A percentile compares a stretch with the other conserved stretches of the same genome.
Evolutionary conservation across 169 alveolate genomes (phyloP).

Genomic region (Plasmodium inui): DNA sequence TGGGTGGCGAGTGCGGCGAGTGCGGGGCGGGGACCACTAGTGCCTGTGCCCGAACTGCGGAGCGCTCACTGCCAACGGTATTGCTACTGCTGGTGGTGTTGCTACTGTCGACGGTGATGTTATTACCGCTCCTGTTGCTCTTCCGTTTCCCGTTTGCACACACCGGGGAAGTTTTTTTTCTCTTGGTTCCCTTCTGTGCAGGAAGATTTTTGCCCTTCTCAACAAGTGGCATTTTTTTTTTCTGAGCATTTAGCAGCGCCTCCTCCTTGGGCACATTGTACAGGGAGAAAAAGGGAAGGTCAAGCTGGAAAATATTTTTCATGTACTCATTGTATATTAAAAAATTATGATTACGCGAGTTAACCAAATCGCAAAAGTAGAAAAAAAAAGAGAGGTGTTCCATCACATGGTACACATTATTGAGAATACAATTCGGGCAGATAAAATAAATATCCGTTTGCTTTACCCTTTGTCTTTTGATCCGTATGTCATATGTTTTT

Average conservation of each 20-base stretch:
- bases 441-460: conserved; percentile 61
- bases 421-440: conserved; percentile 22
- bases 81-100: too few relatives aligned
- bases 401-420: conserved; percentile 12
- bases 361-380: conserved; percentile 17
- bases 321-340: conserved; percentile 20
- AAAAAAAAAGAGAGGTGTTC: conserved; percentile 15
- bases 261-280: conserved; percentile 16
- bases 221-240: conserved; percentile 13
- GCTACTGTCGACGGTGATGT: background rate
- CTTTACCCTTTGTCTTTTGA: conserved; percentile 59
- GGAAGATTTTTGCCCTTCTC: conserved; percentile 6
- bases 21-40: background rate
- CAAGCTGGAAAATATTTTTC: background rate
- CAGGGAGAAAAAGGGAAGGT: conserved; percentile 19
- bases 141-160: background rate
- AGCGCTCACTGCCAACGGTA: background rate
- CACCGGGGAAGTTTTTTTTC: background rate
- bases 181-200: background rate
- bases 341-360: conserved; percentile 24
- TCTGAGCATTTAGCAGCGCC: conserved; percentile 8
- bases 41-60: background rate
- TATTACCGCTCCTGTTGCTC: background rate
- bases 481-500: conserved; percentile 23
- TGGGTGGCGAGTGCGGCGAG: background rate